These are phyloP conservation scores for Dictyostelium firmibasis DNA, from an alignment of 78 protist species.

Conservation along the genomic window DNA sequence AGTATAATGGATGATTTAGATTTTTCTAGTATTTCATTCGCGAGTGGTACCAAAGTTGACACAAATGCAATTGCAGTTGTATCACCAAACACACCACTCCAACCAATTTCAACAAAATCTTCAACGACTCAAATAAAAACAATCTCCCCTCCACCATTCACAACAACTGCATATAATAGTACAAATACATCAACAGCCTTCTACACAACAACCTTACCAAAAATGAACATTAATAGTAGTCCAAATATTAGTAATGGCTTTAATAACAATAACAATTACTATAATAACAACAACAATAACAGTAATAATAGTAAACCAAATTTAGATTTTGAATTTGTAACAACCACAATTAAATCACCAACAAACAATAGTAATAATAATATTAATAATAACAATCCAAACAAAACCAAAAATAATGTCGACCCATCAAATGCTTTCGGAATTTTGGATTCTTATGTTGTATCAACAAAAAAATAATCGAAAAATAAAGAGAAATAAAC, in stretches of 20 bases:
- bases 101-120: background rate
- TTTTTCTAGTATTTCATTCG: constrained; percentile 6
- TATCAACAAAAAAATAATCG: background rate
- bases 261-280: background rate
- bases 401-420: background rate
- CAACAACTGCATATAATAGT: background rate
- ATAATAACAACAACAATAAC: background rate
- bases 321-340: background rate
- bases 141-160: background rate
- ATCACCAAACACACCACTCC: background rate
- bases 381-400: background rate
- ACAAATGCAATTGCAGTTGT: background rate
- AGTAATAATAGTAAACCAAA: background rate
- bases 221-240: background rate
- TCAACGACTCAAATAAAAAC: background rate
- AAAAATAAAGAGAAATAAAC: too few relatives aligned
- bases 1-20: constrained; percentile 34
- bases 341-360: background rate
- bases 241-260: background rate
- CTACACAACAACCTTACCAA: background rate
- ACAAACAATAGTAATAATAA: background rate
- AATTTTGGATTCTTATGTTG: background rate
- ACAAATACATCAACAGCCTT: background rate
- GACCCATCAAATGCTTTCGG: background rate
- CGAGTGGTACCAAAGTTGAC: background rate